A percentile compares a stretch with the other conserved stretches of the same genome.
These are phyloP conservation scores for Dactylellina leptospora DNA, from an alignment of 2,329 filamentous ascomycete genomes.

Conservation along the genomic window DNA sequence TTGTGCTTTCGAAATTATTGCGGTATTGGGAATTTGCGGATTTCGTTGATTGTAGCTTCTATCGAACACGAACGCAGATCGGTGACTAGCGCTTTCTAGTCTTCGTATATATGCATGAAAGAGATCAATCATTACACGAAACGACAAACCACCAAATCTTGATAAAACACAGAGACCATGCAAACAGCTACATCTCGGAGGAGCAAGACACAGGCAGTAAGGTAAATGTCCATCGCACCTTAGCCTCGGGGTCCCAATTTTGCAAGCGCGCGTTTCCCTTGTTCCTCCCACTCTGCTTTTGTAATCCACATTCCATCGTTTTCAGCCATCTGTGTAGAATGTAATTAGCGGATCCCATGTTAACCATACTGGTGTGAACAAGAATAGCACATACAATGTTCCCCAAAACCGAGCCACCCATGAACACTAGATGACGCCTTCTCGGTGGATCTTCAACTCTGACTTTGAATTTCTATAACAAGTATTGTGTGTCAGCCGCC, in stretches of 20 bases:
- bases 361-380: background rate
- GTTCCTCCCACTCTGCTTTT: conserved; percentile 95
- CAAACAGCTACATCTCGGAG: too few relatives aligned
- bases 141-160: too few relatives aligned
- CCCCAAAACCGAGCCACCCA: conserved; percentile 93
- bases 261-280: conserved; percentile 82
- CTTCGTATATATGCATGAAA: too few relatives aligned
- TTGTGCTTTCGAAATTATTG: too few relatives aligned
- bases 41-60: too few relatives aligned
- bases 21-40: too few relatives aligned
- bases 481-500: background rate
- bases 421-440: conserved; percentile 98
- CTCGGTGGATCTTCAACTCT: conserved; percentile 97
- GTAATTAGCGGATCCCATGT: too few relatives aligned
- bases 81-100: too few relatives aligned
- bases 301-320: conserved; percentile 99
- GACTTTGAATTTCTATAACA: conserved; percentile 92
- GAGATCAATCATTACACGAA: too few relatives aligned
- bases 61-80: too few relatives aligned
- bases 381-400: conserved; percentile 74
- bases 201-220: background rate
- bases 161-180: too few relatives aligned
- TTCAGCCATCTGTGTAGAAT: conserved; percentile 78
- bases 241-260: conserved; percentile 82
- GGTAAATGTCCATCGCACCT: background rate